Base-by-base conservation (phyloP, 2,329 filamentous ascomycete genomes). In the Pseudogymnoascus sp. region DNA sequence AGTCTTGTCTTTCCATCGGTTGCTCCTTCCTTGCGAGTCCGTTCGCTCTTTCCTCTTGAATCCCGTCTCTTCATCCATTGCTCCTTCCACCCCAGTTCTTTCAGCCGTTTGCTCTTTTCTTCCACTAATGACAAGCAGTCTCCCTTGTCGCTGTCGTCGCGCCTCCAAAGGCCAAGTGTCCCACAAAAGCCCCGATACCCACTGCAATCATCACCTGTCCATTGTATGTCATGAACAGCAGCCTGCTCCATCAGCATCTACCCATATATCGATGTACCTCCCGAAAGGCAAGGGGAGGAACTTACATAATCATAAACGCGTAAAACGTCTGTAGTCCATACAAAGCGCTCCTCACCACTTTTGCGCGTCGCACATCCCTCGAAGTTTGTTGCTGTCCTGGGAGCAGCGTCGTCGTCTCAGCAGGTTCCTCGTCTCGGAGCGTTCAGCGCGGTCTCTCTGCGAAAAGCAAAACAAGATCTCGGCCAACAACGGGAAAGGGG, bases 151-250 rank as follows among this genome's bases (percentile, higher is more conserved):
- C 84, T 62, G 86, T 82, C 0, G 86, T 86, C 62, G 81, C 80
- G 63, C 85, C 83, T 14, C 90, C 89, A 78, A 97, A 99, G 50
- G 89, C 70, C 65, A 96, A 74, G 73, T 96, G 97, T 46, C 95
- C 95, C 50, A 96, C 76, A 68, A 96, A 96, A 0, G 93, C 93
- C 14, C 95, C 95, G 8, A 96, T 79, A 0, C 89, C 89, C 14
- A 97, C 93, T 2, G 93, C 85, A 68, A 96, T 77, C 95, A 99
- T 99, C 69, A 99, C 87, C 88, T 90, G 96, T 63, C 95, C 95
- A 72, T 99, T 99, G 78, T 99, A 99, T n/a, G 95, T 99, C 95
- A 99, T 99, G 78, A 99, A 99, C 21, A 99, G 78, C 66, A 99
- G 82, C 95, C 93, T 97, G 31, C 4, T 38, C 11, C 8, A 8